These are phyloP conservation scores for Acanthochlamys bracteata DNA, from an alignment of 106 monocot species.

Conservation along the genomic window DNA sequence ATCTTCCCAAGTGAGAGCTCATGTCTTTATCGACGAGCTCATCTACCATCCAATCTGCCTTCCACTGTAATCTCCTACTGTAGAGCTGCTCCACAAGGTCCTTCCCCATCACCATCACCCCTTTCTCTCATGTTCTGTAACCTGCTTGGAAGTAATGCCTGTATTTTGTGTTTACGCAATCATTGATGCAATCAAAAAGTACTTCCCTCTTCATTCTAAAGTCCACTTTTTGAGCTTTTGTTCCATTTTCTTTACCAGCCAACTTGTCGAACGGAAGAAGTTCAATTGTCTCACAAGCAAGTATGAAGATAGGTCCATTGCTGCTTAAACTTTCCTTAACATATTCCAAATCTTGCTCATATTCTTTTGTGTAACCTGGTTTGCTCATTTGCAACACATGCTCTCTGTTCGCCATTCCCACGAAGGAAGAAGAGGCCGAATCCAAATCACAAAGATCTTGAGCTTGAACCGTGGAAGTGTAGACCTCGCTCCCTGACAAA, in stretches of 20 bases:
- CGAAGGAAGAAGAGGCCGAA: slow-evolving; percentile 25
- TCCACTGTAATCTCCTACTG: slow-evolving; percentile 48
- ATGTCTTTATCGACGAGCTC: slow-evolving; percentile 83
- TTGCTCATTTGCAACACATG: slow-evolving; percentile 8
- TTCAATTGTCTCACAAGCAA: slow-evolving; percentile 15
- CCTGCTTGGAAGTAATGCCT: slow-evolving; percentile 45
- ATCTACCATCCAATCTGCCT: slow-evolving; percentile 75
- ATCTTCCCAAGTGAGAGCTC: slow-evolving; percentile 63
- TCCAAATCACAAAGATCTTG: neutral
- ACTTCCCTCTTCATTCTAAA: slow-evolving; percentile 36
- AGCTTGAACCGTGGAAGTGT: slow-evolving; percentile 15
- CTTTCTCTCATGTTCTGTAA: slow-evolving; percentile 50
- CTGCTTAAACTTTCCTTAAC: slow-evolving; percentile 29
- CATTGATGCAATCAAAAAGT: slow-evolving; percentile 64
- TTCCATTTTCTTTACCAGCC: slow-evolving; percentile 34
- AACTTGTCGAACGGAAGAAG: slow-evolving; percentile 40
- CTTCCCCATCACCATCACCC: slow-evolving; percentile 13
- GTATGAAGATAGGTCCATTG: neutral
- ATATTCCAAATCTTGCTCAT: slow-evolving; percentile 27
- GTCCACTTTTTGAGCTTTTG: slow-evolving; percentile 14
- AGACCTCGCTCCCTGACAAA: slow-evolving; percentile 18
- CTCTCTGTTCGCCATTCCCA: neutral
- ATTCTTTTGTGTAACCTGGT: slow-evolving; percentile 1
- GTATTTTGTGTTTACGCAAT: slow-evolving; percentile 47
- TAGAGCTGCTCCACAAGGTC: slow-evolving; percentile 41